Evolutionary conservation across 345 rosid species (phyloP).

Genomic region (Linum usitatissimum): DNA sequence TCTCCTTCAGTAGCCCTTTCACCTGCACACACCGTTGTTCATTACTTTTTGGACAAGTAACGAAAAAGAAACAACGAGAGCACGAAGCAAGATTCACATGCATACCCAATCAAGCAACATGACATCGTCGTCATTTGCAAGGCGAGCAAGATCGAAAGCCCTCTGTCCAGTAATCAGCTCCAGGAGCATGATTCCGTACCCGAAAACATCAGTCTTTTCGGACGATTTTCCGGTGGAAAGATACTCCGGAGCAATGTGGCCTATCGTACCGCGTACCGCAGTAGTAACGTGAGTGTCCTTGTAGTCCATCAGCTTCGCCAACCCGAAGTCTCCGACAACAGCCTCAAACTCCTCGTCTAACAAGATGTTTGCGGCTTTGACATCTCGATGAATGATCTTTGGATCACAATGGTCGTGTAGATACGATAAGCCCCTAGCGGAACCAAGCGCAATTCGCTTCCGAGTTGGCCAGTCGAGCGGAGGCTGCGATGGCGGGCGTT

Average conservation of each 20-base stretch:
- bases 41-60: neutral
- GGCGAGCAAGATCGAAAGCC: constrained; percentile 94
- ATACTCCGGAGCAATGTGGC: constrained; percentile 95
- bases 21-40: constrained; percentile 34
- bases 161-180: constrained; percentile 95
- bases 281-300: constrained; percentile 97
- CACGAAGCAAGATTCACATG: neutral
- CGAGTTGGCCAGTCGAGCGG: constrained; percentile 91
- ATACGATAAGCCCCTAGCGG: constrained; percentile 92
- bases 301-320: constrained; percentile 96
- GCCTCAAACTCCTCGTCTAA: constrained; percentile 97
- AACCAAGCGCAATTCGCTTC: constrained; percentile 79
- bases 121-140: constrained; percentile 93
- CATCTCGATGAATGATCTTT: constrained; percentile 94
- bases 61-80: no score
- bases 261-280: constrained; percentile 93
- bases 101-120: constrained; percentile 97
- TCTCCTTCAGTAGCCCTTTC: constrained; percentile 91
- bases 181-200: constrained; percentile 92
- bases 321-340: constrained; percentile 93
- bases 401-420: constrained; percentile 98
- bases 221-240: constrained; percentile 94
- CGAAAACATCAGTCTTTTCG: constrained; percentile 94
- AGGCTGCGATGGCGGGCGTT: constrained; percentile 69
- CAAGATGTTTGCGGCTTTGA: constrained; percentile 92